Evolutionary conservation across 345 rosid genomes (phyloP).

Genomic region (Carallia brachiata): DNA sequence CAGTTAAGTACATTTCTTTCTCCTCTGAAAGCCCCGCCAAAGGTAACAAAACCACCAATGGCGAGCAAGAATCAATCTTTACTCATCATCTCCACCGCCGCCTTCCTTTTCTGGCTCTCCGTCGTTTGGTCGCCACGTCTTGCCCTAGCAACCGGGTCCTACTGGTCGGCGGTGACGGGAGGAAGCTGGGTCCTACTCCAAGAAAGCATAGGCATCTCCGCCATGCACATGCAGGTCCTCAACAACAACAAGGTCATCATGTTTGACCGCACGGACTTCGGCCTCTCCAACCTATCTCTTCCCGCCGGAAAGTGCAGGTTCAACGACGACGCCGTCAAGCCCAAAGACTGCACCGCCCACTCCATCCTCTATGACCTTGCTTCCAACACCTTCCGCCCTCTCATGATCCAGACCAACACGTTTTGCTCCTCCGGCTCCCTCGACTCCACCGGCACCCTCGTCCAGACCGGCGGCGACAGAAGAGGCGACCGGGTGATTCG

Average conservation of each 20-base stretch:
- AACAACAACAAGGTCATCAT: constrained; percentile 57
- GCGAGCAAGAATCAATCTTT: constrained; percentile 34
- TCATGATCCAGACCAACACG: constrained; percentile 58
- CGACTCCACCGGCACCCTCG: constrained; percentile 51
- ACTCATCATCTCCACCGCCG: neutral
- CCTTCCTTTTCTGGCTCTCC: neutral
- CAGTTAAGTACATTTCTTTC: too few species aligned
- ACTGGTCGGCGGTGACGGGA: constrained; percentile 10
- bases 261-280: constrained; percentile 81
- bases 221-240: constrained; percentile 90
- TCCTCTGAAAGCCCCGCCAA: neutral
- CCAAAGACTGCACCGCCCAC: constrained; percentile 71
- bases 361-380: constrained; percentile 60
- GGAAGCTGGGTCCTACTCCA: constrained; percentile 48
- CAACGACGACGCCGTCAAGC: constrained; percentile 27
- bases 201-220: constrained; percentile 70
- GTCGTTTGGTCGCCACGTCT: neutral
- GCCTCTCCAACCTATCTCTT: constrained; percentile 64
- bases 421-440: constrained; percentile 92
- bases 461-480: constrained; percentile 75
- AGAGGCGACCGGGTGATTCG: constrained; percentile 59
- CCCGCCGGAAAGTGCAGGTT: constrained; percentile 49
- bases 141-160: constrained; percentile 6
- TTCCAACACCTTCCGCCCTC: constrained; percentile 59
- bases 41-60: constrained; percentile 17